Base-by-base conservation (phyloP, 805 yeast species). In the Ogataea nonfermentans region DNA sequence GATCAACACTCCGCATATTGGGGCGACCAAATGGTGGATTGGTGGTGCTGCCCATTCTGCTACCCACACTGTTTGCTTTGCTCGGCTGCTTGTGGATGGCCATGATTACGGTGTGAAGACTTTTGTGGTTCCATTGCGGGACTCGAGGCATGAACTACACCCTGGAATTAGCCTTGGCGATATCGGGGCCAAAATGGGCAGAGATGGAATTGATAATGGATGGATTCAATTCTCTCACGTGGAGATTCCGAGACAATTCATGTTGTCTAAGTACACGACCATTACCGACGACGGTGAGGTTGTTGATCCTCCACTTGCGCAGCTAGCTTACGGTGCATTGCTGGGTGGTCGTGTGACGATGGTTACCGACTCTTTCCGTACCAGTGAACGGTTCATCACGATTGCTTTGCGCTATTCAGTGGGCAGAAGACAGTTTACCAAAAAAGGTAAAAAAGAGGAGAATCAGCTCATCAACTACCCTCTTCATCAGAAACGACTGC, bases 21-120 rank as follows among this genome's bases (percentile, higher is more conserved):
- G 95, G 25, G 96, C 97, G 30, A 89, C 96, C 17, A 90, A 90
- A 62, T 90, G 97, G 96, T 90, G 97, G 97, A 90, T 90, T 55
- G 97, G 97, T 33, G 97, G 97, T 53, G 96, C 96, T 29, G 96
- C 96, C 9, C 95, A 87, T 63, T 81, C 95, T 14, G 87, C 96
- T 5, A 87, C 90, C 20, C 96, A 90, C 66, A 71, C 87, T 16
- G 78, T 81, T n/a, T 84, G 79, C 17, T 90, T 81, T 61, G 96
- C 96, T 4, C 73, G 97, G 45, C 71, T 90, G 46, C 76, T 85
- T 37, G 88, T 87, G 22, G 70, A 81, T 32, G 91, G 85, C 24
- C 77, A 84, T 62, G 97, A 90, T 63, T 80, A 88, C 61, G 97
- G 97, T 32, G 95, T 90, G 40, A 87, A 86, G 66, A 84, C 90